Base-by-base conservation (phyloP, 148 eudicot genomes). In the Dysphania ambrosioides region DNA sequence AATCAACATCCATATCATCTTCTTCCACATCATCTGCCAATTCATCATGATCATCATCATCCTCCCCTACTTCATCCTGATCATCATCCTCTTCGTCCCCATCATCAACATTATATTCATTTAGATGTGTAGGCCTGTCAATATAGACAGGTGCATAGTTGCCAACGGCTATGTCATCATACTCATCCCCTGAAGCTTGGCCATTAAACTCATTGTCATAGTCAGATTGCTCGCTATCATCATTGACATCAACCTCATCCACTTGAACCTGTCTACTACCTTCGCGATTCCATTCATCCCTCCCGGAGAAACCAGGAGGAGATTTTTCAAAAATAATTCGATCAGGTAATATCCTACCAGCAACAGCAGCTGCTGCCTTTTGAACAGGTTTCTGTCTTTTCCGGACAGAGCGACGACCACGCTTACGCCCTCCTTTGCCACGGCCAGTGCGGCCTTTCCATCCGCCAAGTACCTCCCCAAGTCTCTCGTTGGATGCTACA, bases 321-420 rank as follows among this genome's bases (percentile, higher is more conserved):
- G 83, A 80, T 68, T 73, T 77, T 21, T 77, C 70, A 32, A 67
- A 83, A 66, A 64, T 74, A 57, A 83, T 74, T 34, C 77, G 80
- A 68, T 66, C 68, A 2, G 73, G 82, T 7, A 79, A 69, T 60
- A 24, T 71, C 12, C 79, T 73, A 2, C 63, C 26, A 42, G 72
- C 36, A 62, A 76, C 19, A 29, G 70, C 55, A 36, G 77, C 62
- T 1, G 71, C 81, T 5, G 64, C 77, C 71, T 81, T 82, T 77
- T 84, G 81, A 68, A 83, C 83, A 19, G 73, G 74, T 56, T 63
- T 82, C 78, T 87, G 90, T 73, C 86, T 79, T 65, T 80, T 87
- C 77, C 92, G 73, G 44, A 82, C 77, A 19, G 91, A 81, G 60
- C 90, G 82, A 15, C 86, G 96, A 26, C 91, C 91, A 68, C 89